Percentiles rank a stretch among this genome's conserved stretches.
phyloP scores from a whole-genome alignment of 345 rosid genomes.

The Camelina hispida region DNA sequence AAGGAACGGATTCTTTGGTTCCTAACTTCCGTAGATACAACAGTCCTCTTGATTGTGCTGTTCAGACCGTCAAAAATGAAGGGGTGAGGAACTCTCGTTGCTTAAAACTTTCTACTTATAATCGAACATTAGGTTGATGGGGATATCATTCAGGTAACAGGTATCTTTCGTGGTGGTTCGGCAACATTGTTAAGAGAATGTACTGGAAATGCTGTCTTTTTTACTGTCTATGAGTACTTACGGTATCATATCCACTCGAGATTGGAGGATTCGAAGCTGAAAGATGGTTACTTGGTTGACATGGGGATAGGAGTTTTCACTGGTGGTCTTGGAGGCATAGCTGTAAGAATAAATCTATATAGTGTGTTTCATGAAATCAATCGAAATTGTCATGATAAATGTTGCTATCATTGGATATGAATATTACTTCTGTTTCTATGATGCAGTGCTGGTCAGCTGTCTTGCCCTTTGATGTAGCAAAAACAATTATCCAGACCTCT shows the following conservation, averaged over 20 bases:
- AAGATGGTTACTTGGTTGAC: slow-evolving; percentile 65
- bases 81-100: slow-evolving; percentile 70
- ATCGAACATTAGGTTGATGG: slow-evolving; percentile 42
- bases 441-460: slow-evolving; percentile 81
- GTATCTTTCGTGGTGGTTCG: slow-evolving; percentile 86
- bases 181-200: slow-evolving; percentile 84
- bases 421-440: slow-evolving; percentile 20
- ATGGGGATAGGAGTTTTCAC: slow-evolving; percentile 80
- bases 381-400: background rate
- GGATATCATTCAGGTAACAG: slow-evolving; percentile 70
- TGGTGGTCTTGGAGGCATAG: slow-evolving; percentile 95
- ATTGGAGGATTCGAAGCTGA: slow-evolving; percentile 51
- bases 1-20: slow-evolving; percentile 80
- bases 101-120: background rate
- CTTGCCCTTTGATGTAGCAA: slow-evolving; percentile 87
- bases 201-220: slow-evolving; percentile 81
- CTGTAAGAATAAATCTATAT: slow-evolving; percentile 61
- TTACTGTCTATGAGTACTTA: slow-evolving; percentile 75
- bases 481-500: slow-evolving; percentile 89
- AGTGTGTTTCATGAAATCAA: slow-evolving; percentile 1
- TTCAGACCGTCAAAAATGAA: slow-evolving; percentile 72
- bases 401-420: background rate
- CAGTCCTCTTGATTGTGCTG: slow-evolving; percentile 81
- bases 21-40: slow-evolving; percentile 65
- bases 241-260: slow-evolving; percentile 69